phyloP scores from a whole-genome alignment of 2,329 filamentous ascomycete genomes.

The Calycina herbarum region DNA sequence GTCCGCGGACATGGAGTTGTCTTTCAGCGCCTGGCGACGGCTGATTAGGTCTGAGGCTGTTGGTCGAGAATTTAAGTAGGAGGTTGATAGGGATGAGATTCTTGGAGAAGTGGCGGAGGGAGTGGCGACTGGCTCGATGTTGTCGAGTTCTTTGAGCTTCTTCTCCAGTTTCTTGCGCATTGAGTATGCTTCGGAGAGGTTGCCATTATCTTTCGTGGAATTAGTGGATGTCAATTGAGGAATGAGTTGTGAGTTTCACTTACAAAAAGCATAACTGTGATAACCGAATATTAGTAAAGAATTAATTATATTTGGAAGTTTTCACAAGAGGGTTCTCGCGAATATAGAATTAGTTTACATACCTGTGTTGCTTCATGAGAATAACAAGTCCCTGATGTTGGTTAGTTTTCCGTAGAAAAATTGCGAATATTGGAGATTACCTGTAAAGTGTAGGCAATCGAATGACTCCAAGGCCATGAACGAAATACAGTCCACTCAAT shows the following conservation, averaged over 20 bases:
- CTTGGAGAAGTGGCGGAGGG: conserved; percentile 46
- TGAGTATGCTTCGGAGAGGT: conserved; percentile 62
- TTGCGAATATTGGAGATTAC: neutral
- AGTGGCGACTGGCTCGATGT: conserved; percentile 47
- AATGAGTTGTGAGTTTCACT: conserved; percentile 4
- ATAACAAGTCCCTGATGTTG: conserved; percentile 64
- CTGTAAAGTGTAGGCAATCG: neutral
- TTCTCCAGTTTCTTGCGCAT: conserved; percentile 46
- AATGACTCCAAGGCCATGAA: conserved; percentile 71
- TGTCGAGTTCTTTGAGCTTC: conserved; percentile 58
- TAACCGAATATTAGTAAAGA: neutral
- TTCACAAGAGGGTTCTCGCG: no score
- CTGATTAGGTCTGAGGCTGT: conserved; percentile 45
- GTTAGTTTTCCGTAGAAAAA: neutral
- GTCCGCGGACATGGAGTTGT: conserved; percentile 22
- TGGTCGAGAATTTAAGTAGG: conserved; percentile 45
- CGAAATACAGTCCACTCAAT: conserved; percentile 67
- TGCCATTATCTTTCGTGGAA: conserved; percentile 59
- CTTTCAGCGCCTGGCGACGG: conserved; percentile 41
- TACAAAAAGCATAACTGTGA: conserved; percentile 62
- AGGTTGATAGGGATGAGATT: conserved; percentile 45
- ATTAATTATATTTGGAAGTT: neutral
- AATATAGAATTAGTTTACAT: neutral
- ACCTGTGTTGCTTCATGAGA: conserved; percentile 78
- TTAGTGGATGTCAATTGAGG: conserved; percentile 16